Base-by-base conservation (phyloP, 352 stramenopile genomes). In the Pythium monospermum region DNA sequence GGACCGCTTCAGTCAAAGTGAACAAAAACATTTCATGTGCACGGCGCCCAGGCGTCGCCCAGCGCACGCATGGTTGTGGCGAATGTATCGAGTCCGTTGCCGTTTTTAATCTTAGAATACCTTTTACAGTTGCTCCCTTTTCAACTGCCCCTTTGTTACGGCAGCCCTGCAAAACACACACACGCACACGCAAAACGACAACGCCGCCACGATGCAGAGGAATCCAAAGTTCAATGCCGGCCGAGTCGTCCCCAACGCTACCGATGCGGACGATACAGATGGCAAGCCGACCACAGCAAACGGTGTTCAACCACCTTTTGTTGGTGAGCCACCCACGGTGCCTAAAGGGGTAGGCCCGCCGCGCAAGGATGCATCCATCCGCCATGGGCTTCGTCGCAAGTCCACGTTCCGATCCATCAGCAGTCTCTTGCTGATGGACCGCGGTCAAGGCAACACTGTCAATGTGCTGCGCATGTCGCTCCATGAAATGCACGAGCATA, bases 381-480 rank as follows among this genome's bases (percentile, higher is more conserved):
- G 43, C 10, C 19, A 22, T 27, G 53, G 49, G 3, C 21, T 69
- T 16, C 65, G 49, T 1, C 60, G 56, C 19, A 43, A 50, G 5
- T 59, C 60, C 6, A 48, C 57, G 1, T 66, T 72, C 25, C 55
- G 55, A 10, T 67, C 56, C 10, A 56, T 70, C 28, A 54, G 57
- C 21, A 64, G 45, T 2, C 31, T 73, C n/a, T 23, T 73, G 12
- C 49, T 71, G 23, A 61, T 56, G 32, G 42, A 35, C 13, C 30
- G 43, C 5, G 41, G 19, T 0, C 42, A 37, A 0, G 49, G 53
- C 53, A 46, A 46, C 2, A 53, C 25, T 6, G 80, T 83, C 44
- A 87, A 84, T 25, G 71, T 87, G n/a, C 54, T 87, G n/a, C 69
- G 76, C 12, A 78, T 64, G 54, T 82, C 73, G n/a, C 43, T 85